Evolutionary conservation across 2,329 filamentous ascomycete genomes (phyloP).

Genomic region (Calonectria crousiana): DNA sequence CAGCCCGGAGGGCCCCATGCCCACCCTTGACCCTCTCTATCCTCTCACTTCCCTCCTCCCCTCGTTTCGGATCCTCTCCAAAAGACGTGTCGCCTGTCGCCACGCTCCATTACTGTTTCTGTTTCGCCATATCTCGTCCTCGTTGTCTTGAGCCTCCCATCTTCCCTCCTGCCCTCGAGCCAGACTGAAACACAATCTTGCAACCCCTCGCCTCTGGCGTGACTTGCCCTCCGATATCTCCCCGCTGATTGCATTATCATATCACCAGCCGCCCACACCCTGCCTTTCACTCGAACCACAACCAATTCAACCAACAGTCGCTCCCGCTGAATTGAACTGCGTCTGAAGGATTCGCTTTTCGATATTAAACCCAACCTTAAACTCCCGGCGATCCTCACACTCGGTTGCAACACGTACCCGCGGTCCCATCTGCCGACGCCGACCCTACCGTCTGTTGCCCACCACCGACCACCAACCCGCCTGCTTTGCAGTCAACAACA

Average conservation of each 20-base stretch:
- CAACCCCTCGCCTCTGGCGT: background rate
- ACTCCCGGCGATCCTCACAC: background rate
- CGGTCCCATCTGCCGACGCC: background rate
- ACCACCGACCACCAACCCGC: background rate
- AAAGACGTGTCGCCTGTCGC: conserved; percentile 42
- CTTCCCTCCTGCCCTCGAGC: background rate
- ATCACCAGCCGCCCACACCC: conserved; percentile 21
- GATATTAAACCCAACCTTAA: background rate
- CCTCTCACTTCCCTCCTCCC: conserved; percentile 23
- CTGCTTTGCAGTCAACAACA: background rate
- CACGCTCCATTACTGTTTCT: conserved; percentile 32
- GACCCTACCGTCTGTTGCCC: conserved; percentile 5
- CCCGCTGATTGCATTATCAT: conserved; percentile 29
- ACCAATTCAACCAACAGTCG: background rate
- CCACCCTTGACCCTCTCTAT: conserved; percentile 19
- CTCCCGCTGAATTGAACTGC: conserved; percentile 4
- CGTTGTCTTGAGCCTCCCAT: conserved; percentile 3
- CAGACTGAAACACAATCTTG: conserved; percentile 12
- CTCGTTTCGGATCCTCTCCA: conserved; percentile 37
- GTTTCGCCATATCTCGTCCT: conserved; percentile 23
- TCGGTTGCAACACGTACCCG: background rate
- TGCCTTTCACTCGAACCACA: conserved; percentile 27
- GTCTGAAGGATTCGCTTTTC: background rate
- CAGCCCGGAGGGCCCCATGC: background rate
- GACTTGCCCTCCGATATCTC: conserved; percentile 23